These are phyloP conservation scores for Fusarium odoratissimum DNA, from an alignment of 2,329 filamentous ascomycete species.

Conservation along the genomic window DNA sequence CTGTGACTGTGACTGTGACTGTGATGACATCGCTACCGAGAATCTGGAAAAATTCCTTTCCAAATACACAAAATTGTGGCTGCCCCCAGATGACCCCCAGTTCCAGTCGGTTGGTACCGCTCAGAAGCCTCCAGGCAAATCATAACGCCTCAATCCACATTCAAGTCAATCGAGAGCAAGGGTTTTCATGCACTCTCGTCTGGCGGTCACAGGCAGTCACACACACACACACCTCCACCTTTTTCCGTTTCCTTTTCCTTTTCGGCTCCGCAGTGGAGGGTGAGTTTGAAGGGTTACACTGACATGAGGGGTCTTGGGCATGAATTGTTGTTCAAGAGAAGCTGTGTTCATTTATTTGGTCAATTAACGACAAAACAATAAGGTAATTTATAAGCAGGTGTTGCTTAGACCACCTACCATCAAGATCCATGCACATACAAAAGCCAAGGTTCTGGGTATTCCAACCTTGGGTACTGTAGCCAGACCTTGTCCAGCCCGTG, in stretches of 20 bases:
- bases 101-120: conserved; percentile 24
- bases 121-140: conserved; percentile 2
- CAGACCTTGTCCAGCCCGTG: neutral
- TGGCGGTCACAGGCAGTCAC: conserved; percentile 12
- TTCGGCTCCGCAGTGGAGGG: neutral
- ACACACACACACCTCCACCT: neutral
- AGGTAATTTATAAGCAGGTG: rapidly evolving
- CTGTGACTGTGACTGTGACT: neutral
- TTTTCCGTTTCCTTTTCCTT: neutral
- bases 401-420: neutral
- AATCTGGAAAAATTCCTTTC: neutral
- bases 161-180: neutral
- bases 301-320: neutral
- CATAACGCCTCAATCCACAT: conserved; percentile 3
- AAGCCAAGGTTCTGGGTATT: neutral
- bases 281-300: neutral
- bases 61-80: conserved; percentile 6
- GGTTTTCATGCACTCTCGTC: neutral
- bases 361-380: too few relatives aligned
- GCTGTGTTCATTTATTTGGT: neutral
- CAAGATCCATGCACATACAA: neutral
- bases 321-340: neutral
- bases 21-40: conserved; percentile 4
- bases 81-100: conserved; percentile 15
- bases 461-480: neutral